phyloP scores from a whole-genome alignment of 1,139 yeast species.

The Saccharomycopsis hybrid region DNA sequence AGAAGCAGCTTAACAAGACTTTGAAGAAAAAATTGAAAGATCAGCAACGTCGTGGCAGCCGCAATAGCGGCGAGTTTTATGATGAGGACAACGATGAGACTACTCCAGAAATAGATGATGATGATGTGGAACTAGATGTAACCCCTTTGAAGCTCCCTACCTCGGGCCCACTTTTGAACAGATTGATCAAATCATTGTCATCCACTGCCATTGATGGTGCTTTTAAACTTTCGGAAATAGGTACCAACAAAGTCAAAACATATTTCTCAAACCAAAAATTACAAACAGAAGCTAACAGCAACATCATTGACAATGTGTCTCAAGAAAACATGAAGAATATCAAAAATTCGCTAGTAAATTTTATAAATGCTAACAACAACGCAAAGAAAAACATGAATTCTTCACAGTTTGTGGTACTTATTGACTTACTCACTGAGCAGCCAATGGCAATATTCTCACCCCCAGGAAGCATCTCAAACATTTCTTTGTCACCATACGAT shows the following conservation, averaged over 20 bases:
- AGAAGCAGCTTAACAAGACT: background rate
- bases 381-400: conserved; percentile 28
- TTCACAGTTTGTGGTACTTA: conserved; percentile 28
- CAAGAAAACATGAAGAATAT: conserved; percentile 6
- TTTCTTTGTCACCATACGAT: conserved; percentile 61
- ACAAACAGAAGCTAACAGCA: conserved; percentile 4
- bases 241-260: conserved; percentile 39
- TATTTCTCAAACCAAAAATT: conserved; percentile 29
- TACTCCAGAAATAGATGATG: background rate
- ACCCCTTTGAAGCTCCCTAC: conserved; percentile 44
- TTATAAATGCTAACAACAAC: conserved; percentile 12
- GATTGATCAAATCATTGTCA: conserved; percentile 43
- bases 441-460: conserved; percentile 50
- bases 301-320: background rate
- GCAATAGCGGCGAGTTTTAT: background rate
- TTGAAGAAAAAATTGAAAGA: background rate
- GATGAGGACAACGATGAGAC: background rate
- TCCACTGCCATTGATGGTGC: conserved; percentile 51
- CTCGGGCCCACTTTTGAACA: conserved; percentile 39
- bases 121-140: conserved; percentile 22
- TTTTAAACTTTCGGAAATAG: conserved; percentile 42
- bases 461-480: conserved; percentile 45
- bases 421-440: conserved; percentile 42
- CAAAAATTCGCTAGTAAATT: conserved; percentile 6
- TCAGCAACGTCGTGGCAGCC: background rate